Base-by-base conservation (phyloP, 2,329 filamentous ascomycete species). In the Colletotrichum abscissum region DNA sequence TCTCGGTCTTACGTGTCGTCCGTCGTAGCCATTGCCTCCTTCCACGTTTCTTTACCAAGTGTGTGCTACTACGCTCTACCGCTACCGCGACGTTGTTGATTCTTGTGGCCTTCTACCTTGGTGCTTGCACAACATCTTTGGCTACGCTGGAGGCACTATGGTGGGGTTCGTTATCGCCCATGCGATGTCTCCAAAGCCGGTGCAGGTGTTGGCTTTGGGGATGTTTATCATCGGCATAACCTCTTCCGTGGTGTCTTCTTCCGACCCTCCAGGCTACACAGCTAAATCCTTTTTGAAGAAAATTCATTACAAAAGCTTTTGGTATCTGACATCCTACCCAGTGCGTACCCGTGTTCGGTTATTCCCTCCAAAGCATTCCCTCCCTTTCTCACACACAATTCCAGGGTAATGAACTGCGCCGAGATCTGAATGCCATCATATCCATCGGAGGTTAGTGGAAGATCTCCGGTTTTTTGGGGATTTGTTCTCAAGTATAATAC, bases 61-160 rank as follows among this genome's bases (percentile, higher is more conserved):
- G 63, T 84, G 84, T 72, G 82, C 87, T 1, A 90, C 86, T 0
- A 88, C 83, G 0, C 82, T 88, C 0, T 88, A 88, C 71, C 84
- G 86, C 19, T 89, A 85, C 80, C 81, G 79, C 14, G 82, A 87
- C 60, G 80, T 88, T 19, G 78, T 82, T 26, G 77, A 79, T n/a
- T 80, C 88, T 74, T 78, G 85, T n/a, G 82, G 87, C 4, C 70
- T 85, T 57, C 69, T 82, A 11, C 72, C 86, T 24, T 85, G 87
- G 77, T 60, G 80, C 30, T 24, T 73, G 5, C 64, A 84, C n/a
- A 84, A 86, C 76, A 86, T 86, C 3, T 72, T 83, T 2, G 87
- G 86, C 1, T 90, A 88, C 60, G 82, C 89, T 6, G 80, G 84
- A 0, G 86, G 83, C 0, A 84, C 86, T 12, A 75, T 90, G 9